phyloP scores from a whole-genome alignment of 306 rosid species.

The Quercus variabilis region DNA sequence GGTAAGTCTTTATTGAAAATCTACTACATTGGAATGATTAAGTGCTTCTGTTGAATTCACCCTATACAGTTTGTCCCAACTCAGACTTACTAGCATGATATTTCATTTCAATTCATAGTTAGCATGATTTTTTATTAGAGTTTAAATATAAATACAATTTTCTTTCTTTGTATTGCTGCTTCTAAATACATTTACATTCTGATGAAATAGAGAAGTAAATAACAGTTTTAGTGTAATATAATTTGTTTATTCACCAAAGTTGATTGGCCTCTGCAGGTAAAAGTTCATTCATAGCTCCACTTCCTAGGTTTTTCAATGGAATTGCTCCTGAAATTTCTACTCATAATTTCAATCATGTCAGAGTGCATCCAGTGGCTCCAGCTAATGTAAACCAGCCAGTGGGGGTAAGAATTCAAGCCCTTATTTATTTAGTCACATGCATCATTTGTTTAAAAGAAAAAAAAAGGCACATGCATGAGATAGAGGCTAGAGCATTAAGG shows the following conservation, averaged over 20 bases:
- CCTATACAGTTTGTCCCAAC: neutral
- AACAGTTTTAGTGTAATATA: neutral
- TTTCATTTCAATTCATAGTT: neutral
- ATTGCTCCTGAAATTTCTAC: conserved; percentile 35
- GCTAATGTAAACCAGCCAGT: conserved; percentile 39
- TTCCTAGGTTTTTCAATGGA: conserved; percentile 48
- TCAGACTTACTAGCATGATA: neutral
- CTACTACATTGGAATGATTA: neutral
- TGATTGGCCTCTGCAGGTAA: conserved; percentile 47
- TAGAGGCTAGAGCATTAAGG: neutral
- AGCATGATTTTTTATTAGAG: neutral
- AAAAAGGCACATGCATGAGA: conserved; percentile 8
- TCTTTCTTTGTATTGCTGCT: neutral
- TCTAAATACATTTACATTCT: neutral
- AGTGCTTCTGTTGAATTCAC: neutral
- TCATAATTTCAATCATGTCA: conserved; percentile 35
- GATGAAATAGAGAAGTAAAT: neutral
- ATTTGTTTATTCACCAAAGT: conserved; percentile 21
- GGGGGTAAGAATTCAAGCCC: conserved; percentile 40
- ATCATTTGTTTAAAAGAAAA: neutral
- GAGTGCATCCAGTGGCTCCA: conserved; percentile 48
- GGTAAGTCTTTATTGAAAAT: conserved; percentile 43
- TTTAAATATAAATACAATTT: neutral
- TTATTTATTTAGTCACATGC: conserved; percentile 14
- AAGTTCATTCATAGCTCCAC: conserved; percentile 52